Percentiles rank a stretch among this genome's conserved stretches.
Evolutionary conservation across 305 asterid species (phyloP).

Genomic region (Lippia alba): DNA sequence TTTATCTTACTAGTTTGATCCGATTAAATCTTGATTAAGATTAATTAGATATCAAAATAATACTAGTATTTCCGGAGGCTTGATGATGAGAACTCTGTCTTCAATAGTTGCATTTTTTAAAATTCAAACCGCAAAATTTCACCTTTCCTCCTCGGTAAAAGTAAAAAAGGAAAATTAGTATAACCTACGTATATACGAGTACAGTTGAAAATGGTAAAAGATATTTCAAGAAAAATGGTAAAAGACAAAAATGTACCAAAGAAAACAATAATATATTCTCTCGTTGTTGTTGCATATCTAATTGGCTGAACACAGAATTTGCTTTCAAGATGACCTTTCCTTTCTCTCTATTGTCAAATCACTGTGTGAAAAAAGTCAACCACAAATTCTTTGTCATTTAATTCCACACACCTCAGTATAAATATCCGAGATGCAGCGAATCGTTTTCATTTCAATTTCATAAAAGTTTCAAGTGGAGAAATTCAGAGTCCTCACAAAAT

Average conservation of each 20-base stretch:
- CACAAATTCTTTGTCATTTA: constrained; percentile 50
- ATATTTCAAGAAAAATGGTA: too few species aligned
- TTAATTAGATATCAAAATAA: too few species aligned
- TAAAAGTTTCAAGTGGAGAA: constrained; percentile 25
- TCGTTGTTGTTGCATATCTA: constrained; percentile 2
- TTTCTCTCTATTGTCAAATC: constrained; percentile 71
- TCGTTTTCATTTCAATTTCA: constrained; percentile 59
- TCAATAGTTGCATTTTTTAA: too few species aligned
- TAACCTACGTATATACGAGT: background rate
- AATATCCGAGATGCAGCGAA: constrained; percentile 59
- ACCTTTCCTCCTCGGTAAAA: background rate
- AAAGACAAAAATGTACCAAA: constrained; percentile 29
- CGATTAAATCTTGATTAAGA: too few species aligned
- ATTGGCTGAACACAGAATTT: constrained; percentile 47
- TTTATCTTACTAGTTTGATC: too few species aligned
- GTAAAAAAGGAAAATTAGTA: background rate
- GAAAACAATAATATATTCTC: background rate
- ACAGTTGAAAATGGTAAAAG: constrained; percentile 18
- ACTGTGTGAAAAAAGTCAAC: constrained; percentile 68
- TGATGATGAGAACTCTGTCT: too few species aligned
- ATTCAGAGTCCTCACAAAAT: constrained; percentile 28
- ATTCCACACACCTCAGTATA: constrained; percentile 51
- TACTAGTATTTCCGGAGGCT: too few species aligned
- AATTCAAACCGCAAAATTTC: background rate
- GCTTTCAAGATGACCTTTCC: constrained; percentile 48